These are phyloP conservation scores for Cadophora sp. DNA, from an alignment of 2,329 filamentous ascomycete genomes.

Conservation along the genomic window DNA sequence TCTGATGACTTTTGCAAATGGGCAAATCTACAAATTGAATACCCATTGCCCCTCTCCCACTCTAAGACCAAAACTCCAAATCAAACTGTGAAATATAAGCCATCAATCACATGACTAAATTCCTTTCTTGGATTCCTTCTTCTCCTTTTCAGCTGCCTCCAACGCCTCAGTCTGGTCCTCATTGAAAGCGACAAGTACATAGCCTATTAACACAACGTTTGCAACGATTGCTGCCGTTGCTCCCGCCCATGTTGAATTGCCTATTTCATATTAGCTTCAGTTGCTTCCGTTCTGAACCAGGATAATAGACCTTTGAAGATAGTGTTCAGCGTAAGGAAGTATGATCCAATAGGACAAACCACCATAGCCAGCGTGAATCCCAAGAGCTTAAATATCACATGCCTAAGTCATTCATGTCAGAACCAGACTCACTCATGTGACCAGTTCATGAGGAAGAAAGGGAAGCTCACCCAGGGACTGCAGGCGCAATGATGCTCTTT, in stretches of 20 bases:
- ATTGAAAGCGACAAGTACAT: constrained; percentile 88
- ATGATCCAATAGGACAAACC: constrained; percentile 82
- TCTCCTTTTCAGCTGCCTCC: constrained; percentile 54
- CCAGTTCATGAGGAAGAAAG: constrained; percentile 17
- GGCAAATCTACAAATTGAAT: constrained; percentile 19
- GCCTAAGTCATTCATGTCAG: constrained; percentile 52
- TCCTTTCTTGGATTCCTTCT: constrained; percentile 41
- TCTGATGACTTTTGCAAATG: constrained; percentile 12
- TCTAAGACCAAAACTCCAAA: background rate
- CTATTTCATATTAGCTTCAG: constrained; percentile 52
- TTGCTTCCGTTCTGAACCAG: background rate
- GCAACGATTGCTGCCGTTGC: constrained; percentile 86
- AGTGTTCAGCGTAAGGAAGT: constrained; percentile 79
- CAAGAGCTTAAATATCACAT: constrained; percentile 89
- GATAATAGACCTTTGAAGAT: constrained; percentile 74
- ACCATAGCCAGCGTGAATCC: constrained; percentile 94
- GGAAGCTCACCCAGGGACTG: constrained; percentile 75
- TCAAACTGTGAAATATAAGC: background rate
- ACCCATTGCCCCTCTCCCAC: background rate
- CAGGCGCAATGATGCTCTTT: constrained; percentile 79
- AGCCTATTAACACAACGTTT: constrained; percentile 89
- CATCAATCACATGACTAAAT: constrained; percentile 25
- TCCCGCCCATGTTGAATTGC: constrained; percentile 88
- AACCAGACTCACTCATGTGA: constrained; percentile 31
- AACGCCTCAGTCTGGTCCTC: constrained; percentile 68